phyloP scores from a whole-genome alignment of 1,139 yeast species.

The Arxiozyma slooffiae region DNA sequence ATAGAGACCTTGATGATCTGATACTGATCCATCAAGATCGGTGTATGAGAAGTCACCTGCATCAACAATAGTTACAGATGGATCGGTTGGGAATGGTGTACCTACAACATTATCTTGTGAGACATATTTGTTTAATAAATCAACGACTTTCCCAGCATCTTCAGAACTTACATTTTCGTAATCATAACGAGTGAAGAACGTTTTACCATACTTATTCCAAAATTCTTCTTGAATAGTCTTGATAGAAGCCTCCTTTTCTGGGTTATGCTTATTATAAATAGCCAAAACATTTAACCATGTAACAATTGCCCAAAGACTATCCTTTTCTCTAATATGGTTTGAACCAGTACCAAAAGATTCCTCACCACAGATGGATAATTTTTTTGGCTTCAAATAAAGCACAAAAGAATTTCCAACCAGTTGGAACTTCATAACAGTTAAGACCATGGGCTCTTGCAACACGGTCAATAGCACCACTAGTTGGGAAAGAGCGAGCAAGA shows the following conservation, averaged over 20 bases:
- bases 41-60: slow-evolving; percentile 89
- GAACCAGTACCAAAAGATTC: slow-evolving; percentile 98
- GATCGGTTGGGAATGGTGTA: slow-evolving; percentile 33
- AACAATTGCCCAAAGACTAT: slow-evolving; percentile 94
- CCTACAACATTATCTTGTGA: slow-evolving; percentile 38
- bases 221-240: slow-evolving; percentile 73
- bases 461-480: slow-evolving; percentile 85
- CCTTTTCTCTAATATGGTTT: slow-evolving; percentile 94
- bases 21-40: slow-evolving; percentile 88
- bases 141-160: slow-evolving; percentile 66
- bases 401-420: slow-evolving; percentile 99
- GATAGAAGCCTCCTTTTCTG: slow-evolving; percentile 56
- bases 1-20: slow-evolving; percentile 80
- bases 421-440: slow-evolving; percentile 87
- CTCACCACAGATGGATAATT: slow-evolving; percentile 95
- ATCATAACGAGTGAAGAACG: slow-evolving; percentile 93
- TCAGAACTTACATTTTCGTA: slow-evolving; percentile 72
- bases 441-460: slow-evolving; percentile 77
- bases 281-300: slow-evolving; percentile 98
- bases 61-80: slow-evolving; percentile 48
- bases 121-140: slow-evolving; percentile 43
- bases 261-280: slow-evolving; percentile 51
- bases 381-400: slow-evolving; percentile 87
- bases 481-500: slow-evolving; percentile 97
- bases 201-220: slow-evolving; percentile 91